These are phyloP conservation scores for Drechslera avenae DNA, from an alignment of 2,329 filamentous ascomycete species.

Conservation along the genomic window DNA sequence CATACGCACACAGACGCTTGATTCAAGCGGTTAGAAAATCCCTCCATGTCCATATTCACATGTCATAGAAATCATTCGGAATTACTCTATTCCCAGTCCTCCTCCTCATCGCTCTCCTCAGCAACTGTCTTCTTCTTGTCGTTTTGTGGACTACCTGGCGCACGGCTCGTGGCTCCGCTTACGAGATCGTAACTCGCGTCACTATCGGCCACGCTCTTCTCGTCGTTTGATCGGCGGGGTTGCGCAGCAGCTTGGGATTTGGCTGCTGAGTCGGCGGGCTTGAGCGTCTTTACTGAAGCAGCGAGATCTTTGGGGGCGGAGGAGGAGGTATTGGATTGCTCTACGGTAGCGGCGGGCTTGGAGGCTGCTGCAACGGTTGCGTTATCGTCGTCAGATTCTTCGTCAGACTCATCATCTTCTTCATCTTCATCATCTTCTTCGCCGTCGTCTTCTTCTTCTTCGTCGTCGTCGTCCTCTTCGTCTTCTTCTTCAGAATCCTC, in stretches of 20 bases:
- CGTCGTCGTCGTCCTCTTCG: slow-evolving; percentile 34
- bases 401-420: slow-evolving; percentile 13
- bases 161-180: slow-evolving; percentile 73
- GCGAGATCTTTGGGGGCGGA: slow-evolving; percentile 43
- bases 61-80: no score
- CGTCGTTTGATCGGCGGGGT: slow-evolving; percentile 70
- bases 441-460: slow-evolving; percentile 30
- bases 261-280: slow-evolving; percentile 34
- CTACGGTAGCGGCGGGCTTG: slow-evolving; percentile 4
- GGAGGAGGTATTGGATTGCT: slow-evolving; percentile 56
- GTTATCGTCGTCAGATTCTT: slow-evolving; percentile 14
- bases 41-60: slow-evolving; percentile 1
- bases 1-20: no score
- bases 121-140: slow-evolving; percentile 52
- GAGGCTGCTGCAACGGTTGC: slow-evolving; percentile 8
- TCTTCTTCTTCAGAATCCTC: slow-evolving; percentile 70
- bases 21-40: not conserved
- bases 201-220: slow-evolving; percentile 85
- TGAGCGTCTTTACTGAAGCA: slow-evolving; percentile 49
- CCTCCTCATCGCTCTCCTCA: slow-evolving; percentile 68
- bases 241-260: slow-evolving; percentile 60
- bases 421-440: slow-evolving; percentile 19
- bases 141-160: slow-evolving; percentile 69
- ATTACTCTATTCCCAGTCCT: slow-evolving; percentile 81
- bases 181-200: slow-evolving; percentile 97